Evolutionary conservation across 176 grass and related monocot species (phyloP).

Genomic region (Neostapfia colusana): DNA sequence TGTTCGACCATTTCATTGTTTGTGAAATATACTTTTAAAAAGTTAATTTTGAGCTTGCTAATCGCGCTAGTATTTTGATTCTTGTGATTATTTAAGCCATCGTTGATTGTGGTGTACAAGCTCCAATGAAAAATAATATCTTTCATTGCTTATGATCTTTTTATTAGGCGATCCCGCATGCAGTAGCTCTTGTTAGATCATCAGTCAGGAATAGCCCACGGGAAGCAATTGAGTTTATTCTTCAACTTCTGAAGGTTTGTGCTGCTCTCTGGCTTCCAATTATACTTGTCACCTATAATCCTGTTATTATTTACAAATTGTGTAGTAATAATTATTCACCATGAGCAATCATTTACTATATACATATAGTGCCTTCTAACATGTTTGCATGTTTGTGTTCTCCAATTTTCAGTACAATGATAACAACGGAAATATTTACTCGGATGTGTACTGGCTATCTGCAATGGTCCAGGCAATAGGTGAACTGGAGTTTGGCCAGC

Average conservation of each 20-base stretch:
- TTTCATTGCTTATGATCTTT: constrained; percentile 27
- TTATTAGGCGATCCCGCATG: constrained; percentile 85
- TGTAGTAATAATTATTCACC: constrained; percentile 1
- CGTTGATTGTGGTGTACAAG: constrained; percentile 8
- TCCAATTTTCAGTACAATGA: constrained; percentile 88
- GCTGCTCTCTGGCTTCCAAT: constrained; percentile 22
- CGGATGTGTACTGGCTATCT: constrained; percentile 91
- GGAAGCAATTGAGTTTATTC: constrained; percentile 95
- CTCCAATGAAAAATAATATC: not conserved
- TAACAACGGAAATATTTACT: constrained; percentile 93
- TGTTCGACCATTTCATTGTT: constrained; percentile 6
- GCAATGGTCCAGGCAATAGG: constrained; percentile 91
- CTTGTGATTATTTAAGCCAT: constrained; percentile 20
- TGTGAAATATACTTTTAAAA: not conserved
- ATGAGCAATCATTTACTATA: constrained; percentile 3
- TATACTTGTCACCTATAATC: constrained; percentile 29
- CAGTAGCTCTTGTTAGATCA: constrained; percentile 82
- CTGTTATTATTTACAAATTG: constrained; percentile 6
- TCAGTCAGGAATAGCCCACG: constrained; percentile 84
- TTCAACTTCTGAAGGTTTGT: constrained; percentile 91
- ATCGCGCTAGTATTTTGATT: constrained; percentile 7
- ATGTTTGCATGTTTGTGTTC: constrained; percentile 23
- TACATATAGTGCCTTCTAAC: constrained; percentile 4
- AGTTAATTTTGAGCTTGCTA: constrained; percentile 6
- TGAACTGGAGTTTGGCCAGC: constrained; percentile 92